Base-by-base conservation (phyloP, 2,329 filamentous ascomycete species). In the Tolypocladium pustulatum region DNA sequence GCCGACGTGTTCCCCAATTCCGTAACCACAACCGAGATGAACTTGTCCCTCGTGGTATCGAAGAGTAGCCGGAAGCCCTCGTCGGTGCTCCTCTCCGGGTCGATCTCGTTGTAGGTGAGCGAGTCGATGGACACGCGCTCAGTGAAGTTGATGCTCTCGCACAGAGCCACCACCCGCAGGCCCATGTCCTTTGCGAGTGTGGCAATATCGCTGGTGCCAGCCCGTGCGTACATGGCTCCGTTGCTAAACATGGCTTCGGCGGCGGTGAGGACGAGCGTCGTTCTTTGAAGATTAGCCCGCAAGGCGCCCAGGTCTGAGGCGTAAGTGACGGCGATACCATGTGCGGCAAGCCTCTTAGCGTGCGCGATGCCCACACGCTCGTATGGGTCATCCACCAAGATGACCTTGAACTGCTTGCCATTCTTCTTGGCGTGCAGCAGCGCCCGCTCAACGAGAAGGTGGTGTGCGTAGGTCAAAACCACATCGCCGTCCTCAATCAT, bases 181-280 rank as follows among this genome's bases (percentile, higher is more conserved):
- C 88, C 86, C 25, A 85, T 79, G 59, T 89, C 84, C 56, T 87
- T 84, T 7, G 92, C 93, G 49, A 88, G 85, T 78, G 94, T 88
- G 22, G 93, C 92, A 12, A 97, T 82, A 60, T 94, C 84, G 30
- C 90, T 90, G 4, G 92, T 96, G 61, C 94, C 94, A 12, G 91
- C 85, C 25, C 91, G 85, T 5, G 89, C 93, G 73, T 95, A 96
- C 65, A 99, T 81, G 38, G 90, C 84, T 9, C 94, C 94, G 72
- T 97, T 97, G 65, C 90, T 92, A 76, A 96, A 94, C 85, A 99
- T 94, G 43, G 91, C 90, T 70, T 97, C 92, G 5, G 92, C 91
- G 15, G 91, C 92, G 1, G 97, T 90, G 3, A 99, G 79, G 56
- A 97, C 83, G 12, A 94, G 86, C 8, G 86, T 89, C 2, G 79